Conservation (phyloP, 2,329 filamentous ascomycete genomes). For the Ophiostoma tasmaniense region DNA sequence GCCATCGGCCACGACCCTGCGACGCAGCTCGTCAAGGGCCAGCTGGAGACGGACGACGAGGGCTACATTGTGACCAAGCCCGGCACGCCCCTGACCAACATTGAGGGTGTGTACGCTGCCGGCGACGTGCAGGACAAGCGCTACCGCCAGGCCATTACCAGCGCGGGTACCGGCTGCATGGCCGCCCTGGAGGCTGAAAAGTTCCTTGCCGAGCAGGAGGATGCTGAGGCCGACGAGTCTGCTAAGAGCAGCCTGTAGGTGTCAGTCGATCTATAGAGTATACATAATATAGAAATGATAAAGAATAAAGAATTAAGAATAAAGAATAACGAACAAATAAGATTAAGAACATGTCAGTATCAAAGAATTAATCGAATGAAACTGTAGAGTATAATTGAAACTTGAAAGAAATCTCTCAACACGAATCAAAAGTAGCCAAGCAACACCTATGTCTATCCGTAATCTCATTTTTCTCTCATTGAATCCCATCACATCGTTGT, state of each 20-base stretch:
- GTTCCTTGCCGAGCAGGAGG: conserved; percentile 71
- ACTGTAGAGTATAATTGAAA: not conserved
- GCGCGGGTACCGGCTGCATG: conserved; percentile 90
- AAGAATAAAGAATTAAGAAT: too few species aligned
- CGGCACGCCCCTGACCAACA: conserved; percentile 77
- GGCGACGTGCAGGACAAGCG: conserved; percentile 98
- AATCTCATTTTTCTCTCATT: not conserved
- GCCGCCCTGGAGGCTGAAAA: conserved; percentile 95
- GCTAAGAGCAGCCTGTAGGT: conserved; percentile 24
- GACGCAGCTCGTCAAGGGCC: conserved; percentile 75
- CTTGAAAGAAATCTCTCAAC: not conserved
- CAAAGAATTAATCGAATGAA: not conserved
- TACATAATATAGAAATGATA: not conserved
- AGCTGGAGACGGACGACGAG: conserved; percentile 80
- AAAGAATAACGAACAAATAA: not conserved
- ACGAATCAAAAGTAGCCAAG: not conserved
- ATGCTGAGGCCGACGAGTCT: conserved; percentile 45
- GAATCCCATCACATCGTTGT: not conserved
- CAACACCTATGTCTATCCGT: not conserved
- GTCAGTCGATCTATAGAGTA: not conserved
- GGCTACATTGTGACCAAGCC: conserved; percentile 86
- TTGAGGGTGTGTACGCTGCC: conserved; percentile 89
- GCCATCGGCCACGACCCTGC: conserved; percentile 95
- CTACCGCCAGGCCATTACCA: conserved; percentile 96
- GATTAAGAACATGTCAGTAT: too few species aligned